phyloP scores from a whole-genome alignment of 768 basidiomycete species.

The Kwoniella mangroviensis region DNA sequence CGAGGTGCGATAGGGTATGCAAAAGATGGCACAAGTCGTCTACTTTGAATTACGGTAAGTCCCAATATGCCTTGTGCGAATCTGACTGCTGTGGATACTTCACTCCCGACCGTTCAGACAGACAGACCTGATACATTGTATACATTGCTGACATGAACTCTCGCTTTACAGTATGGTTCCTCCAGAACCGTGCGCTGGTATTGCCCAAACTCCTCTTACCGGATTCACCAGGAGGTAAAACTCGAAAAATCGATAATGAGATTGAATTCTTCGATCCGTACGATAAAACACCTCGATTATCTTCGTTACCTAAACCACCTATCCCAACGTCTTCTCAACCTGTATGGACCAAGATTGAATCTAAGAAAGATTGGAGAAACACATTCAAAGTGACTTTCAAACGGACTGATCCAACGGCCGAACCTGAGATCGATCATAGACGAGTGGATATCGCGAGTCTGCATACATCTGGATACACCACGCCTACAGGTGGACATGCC shows the following conservation, averaged over 20 bases:
- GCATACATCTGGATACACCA: slow-evolving; percentile 41
- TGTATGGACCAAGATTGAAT: slow-evolving; percentile 91
- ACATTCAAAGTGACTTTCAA: slow-evolving; percentile 52
- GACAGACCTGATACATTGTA: not conserved
- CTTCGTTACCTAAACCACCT: slow-evolving; percentile 45
- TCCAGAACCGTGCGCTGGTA: slow-evolving; percentile 82
- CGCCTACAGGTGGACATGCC: slow-evolving; percentile 38
- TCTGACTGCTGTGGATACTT: not conserved
- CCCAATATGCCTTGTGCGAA: too few species aligned
- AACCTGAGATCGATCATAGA: slow-evolving; percentile 41
- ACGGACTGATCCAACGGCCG: slow-evolving; percentile 44
- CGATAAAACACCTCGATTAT: slow-evolving; percentile 52
- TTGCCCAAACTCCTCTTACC: slow-evolving; percentile 80
- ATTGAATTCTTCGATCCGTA: slow-evolving; percentile 56
- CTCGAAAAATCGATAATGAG: slow-evolving; percentile 32
- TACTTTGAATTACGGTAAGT: slow-evolving; percentile 83
- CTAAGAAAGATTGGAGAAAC: slow-evolving; percentile 86
- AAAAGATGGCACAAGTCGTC: slow-evolving; percentile 88
- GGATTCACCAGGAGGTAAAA: slow-evolving; percentile 51
- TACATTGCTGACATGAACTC: not conserved
- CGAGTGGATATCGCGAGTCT: slow-evolving; percentile 43
- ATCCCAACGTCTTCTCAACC: slow-evolving; percentile 48
- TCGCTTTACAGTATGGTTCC: slow-evolving; percentile 79
- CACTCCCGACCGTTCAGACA: not conserved
- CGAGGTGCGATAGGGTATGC: slow-evolving; percentile 77